A percentile compares a stretch with the other conserved stretches of the same genome.
Evolutionary conservation across 83 land plant species (phyloP).

Genomic region (Isoetes engelmannii): DNA sequence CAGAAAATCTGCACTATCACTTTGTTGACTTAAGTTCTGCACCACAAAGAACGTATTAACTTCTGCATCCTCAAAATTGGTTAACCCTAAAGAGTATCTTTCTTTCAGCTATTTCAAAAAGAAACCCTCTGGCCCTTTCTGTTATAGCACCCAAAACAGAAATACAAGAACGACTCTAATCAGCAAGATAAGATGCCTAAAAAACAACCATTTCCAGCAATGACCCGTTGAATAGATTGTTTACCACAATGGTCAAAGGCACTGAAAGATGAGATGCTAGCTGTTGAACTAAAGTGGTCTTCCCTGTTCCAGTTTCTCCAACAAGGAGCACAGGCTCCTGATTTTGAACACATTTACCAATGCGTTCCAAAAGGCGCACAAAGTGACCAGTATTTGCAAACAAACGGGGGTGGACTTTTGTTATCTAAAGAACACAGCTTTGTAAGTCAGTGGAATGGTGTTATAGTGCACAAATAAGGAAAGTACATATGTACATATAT

Average conservation of each 20-base stretch:
- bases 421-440: constrained; percentile 7
- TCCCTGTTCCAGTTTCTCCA: constrained; percentile 99
- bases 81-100: background rate
- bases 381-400: constrained; percentile 71
- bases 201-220: too few species aligned
- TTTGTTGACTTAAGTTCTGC: constrained; percentile 94
- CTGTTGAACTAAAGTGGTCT: constrained; percentile 91
- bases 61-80: too few species aligned
- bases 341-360: constrained; percentile 70
- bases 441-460: background rate
- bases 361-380: constrained; percentile 55
- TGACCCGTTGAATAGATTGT: background rate
- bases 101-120: background rate
- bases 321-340: constrained; percentile 94
- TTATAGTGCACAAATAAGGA: too few species aligned
- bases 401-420: constrained; percentile 18
- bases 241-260: constrained; percentile 76
- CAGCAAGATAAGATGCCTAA: background rate
- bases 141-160: background rate
- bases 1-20: constrained; percentile 78
- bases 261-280: constrained; percentile 64
- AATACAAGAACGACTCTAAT: background rate
- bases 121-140: background rate
- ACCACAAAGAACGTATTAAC: background rate
- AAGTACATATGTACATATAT: too few species aligned